A percentile compares a stretch with the other conserved stretches of the same genome.
phyloP scores from a whole-genome alignment of 1,284 basidiomycete genomes.

The Coniferiporia sulphurascens region DNA sequence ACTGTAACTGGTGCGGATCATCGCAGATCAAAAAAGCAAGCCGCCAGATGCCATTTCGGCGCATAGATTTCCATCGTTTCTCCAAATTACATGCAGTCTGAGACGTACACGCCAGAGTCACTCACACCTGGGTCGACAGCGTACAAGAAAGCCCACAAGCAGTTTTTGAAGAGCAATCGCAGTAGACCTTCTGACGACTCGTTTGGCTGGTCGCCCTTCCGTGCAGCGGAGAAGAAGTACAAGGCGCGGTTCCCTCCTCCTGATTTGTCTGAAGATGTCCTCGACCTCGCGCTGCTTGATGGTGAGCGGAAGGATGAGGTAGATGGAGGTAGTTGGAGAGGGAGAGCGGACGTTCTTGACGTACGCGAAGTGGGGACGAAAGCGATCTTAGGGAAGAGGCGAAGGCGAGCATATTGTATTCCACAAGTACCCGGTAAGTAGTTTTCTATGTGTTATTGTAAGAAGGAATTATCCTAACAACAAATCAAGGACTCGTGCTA shows the following conservation, averaged over 20 bases:
- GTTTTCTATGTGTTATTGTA: conserved; percentile 18
- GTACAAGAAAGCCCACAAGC: conserved; percentile 59
- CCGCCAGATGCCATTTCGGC: too few relatives aligned
- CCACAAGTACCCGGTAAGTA: conserved; percentile 52
- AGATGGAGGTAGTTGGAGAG: conserved; percentile 43
- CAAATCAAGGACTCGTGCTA: conserved; percentile 66
- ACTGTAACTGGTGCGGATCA: too few relatives aligned
- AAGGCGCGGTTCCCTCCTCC: conserved; percentile 73
- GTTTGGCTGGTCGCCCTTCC: conserved; percentile 62
- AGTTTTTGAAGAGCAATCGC: conserved; percentile 54
- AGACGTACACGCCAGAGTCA: not conserved
- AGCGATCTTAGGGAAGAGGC: conserved; percentile 11
- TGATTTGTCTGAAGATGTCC: conserved; percentile 52
- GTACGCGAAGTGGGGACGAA: conserved; percentile 29
- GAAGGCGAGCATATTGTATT: conserved; percentile 42
- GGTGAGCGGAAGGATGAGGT: conserved; percentile 36
- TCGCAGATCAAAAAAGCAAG: too few relatives aligned
- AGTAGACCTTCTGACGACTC: conserved; percentile 42
- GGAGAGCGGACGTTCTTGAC: conserved; percentile 34
- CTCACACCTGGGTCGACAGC: not conserved
- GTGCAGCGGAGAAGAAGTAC: conserved; percentile 70
- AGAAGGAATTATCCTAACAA: not conserved
- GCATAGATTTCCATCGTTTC: not conserved
- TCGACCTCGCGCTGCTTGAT: conserved; percentile 58
- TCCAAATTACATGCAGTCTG: not conserved